Conservation (phyloP, 768 basidiomycete species). For the Suillus hirtellus region DNA sequence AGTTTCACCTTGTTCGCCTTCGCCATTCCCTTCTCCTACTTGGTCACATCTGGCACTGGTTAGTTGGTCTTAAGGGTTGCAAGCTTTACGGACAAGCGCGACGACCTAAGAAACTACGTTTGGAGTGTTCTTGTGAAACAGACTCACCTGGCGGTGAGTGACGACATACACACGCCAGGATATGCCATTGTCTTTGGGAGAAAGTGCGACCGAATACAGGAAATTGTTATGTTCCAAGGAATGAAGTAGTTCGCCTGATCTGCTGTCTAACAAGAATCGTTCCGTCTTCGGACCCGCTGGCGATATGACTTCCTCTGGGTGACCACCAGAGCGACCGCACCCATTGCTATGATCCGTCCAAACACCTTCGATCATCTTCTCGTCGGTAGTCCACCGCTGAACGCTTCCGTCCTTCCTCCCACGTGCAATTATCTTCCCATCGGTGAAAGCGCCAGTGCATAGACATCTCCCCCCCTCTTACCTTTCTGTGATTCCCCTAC, state of each 20-base stretch:
- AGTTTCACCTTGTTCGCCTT: neutral
- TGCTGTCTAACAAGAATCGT: neutral
- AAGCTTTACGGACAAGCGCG: neutral
- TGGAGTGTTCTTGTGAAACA: neutral
- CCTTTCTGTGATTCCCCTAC: neutral
- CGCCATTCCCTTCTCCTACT: neutral
- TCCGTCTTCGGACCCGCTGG: neutral
- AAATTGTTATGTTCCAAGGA: neutral
- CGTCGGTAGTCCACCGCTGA: neutral
- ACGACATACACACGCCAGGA: neutral
- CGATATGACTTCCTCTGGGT: neutral
- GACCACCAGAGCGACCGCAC: neutral
- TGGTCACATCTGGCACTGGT: neutral
- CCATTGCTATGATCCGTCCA: neutral
- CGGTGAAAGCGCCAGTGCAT: neutral
- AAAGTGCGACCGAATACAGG: neutral
- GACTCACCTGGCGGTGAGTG: neutral
- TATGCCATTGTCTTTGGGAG: neutral
- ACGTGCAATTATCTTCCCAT: neutral
- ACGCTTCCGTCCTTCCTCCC: neutral
- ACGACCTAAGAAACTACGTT: neutral
- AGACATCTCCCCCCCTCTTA: neutral
- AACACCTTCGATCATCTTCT: neutral
- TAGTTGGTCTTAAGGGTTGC: neutral
- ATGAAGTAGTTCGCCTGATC: neutral